Conservation (phyloP, 805 yeast genomes). For the Candida broadrunensis region DNA sequence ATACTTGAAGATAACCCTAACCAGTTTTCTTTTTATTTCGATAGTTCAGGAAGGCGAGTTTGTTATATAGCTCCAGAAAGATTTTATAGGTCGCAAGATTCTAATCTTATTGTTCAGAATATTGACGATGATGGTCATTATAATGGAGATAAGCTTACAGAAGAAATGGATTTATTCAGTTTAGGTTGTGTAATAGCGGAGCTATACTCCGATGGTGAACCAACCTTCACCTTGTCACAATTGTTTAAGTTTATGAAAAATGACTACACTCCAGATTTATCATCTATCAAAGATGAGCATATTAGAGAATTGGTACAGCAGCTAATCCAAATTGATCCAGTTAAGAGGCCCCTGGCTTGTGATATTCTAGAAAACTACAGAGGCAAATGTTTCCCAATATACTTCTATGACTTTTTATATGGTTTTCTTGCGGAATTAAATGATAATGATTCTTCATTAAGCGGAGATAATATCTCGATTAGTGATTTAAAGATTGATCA, state of each 20-base stretch:
- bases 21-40: slow-evolving; percentile 87
- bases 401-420: slow-evolving; percentile 66
- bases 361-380: slow-evolving; percentile 51
- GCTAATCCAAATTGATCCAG: slow-evolving; percentile 67
- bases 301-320: slow-evolving; percentile 55
- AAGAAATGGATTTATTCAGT: slow-evolving; percentile 78
- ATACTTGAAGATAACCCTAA: slow-evolving; percentile 93
- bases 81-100: slow-evolving; percentile 43
- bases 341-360: slow-evolving; percentile 52
- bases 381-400: slow-evolving; percentile 58
- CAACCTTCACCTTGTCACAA: slow-evolving; percentile 83
- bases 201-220: slow-evolving; percentile 78
- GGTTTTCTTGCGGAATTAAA: slow-evolving; percentile 51
- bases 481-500: slow-evolving; percentile 53
- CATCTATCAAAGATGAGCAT: slow-evolving; percentile 47
- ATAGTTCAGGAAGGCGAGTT: slow-evolving; percentile 78
- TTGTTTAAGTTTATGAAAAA: slow-evolving; percentile 75
- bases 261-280: slow-evolving; percentile 63
- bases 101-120: slow-evolving; percentile 13
- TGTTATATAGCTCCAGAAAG: slow-evolving; percentile 97
- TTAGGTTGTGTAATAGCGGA: slow-evolving; percentile 90
- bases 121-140: slow-evolving; percentile 20
- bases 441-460: slow-evolving; percentile 14
- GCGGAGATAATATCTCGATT: slow-evolving; percentile 16
- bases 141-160: slow-evolving; percentile 36